Evolutionary conservation across 2,329 filamentous ascomycete species (phyloP).

Genomic region (Huntiella decipiens): DNA sequence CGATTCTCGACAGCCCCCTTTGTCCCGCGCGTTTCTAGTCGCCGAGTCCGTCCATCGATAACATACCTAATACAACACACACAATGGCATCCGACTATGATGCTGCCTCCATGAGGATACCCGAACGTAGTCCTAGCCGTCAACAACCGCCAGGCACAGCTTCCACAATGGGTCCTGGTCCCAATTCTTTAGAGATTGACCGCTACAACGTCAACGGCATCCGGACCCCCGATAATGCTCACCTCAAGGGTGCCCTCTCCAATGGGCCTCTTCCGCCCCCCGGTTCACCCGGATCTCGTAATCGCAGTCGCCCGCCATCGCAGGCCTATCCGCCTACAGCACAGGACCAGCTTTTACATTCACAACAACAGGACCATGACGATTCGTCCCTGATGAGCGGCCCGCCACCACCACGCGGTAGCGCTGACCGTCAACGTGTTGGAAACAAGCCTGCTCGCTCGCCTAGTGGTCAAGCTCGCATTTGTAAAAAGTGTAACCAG

Average conservation of each 20-base stretch:
- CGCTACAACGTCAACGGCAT: constrained; percentile 5
- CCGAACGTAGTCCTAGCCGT: constrained; percentile 9
- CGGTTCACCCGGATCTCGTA: constrained; percentile 6
- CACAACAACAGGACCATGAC: constrained; percentile 4
- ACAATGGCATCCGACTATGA: constrained; percentile 11
- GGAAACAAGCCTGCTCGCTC: constrained; percentile 27
- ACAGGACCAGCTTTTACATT: constrained; percentile 4
- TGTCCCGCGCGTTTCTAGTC: not conserved
- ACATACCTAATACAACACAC: not conserved
- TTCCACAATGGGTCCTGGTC: constrained; percentile 1
- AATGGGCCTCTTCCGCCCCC: constrained; percentile 1
- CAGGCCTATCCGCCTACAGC: not conserved
- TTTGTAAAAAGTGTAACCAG: constrained; percentile 76
- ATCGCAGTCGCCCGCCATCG: constrained; percentile 8
- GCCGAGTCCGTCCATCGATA: not conserved
- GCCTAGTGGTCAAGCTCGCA: constrained; percentile 40
- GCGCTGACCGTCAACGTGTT: constrained; percentile 8
- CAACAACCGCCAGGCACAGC: constrained; percentile 4
- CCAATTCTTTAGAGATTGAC: constrained; percentile 7
- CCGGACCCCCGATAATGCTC: constrained; percentile 8
- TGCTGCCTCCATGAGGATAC: constrained; percentile 9
- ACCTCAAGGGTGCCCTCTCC: constrained; percentile 4
- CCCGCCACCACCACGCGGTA: constrained; percentile 1
- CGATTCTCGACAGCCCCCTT: not conserved
- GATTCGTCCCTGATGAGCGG: not conserved